Evolutionary conservation across 805 yeast genomes (phyloP), one percentile per base, ranked within the genome.

Genomic region (Saccharomycopsis javanensis): DNA sequence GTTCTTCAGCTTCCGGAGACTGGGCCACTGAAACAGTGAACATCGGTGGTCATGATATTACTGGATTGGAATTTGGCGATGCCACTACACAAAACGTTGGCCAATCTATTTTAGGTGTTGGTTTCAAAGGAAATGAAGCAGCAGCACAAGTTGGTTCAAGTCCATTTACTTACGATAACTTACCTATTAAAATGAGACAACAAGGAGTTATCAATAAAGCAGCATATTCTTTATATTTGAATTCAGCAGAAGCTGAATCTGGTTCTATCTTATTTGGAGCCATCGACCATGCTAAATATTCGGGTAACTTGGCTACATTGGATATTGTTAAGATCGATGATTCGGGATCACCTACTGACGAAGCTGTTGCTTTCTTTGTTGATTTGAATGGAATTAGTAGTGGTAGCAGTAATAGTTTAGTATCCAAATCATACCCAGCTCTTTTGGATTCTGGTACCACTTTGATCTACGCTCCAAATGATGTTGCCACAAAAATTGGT

Each of bases 91-190:
- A 50, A 45, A 65, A 58, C 16, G 55, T 53, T 30, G 55, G 57
- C n/a, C 48, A 57, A 50, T 90, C 94, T 57, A 91, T 88, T 27
- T 69, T 87, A 35, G 90, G 91, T 33, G 80, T 87, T 61, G 92
- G 94, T 8, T 73, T 85, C 55, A 71, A 79, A 3, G 86, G 82
- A 10, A 74, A 86, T 56, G 96, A 89, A 68, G 74, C 79, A 3
- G 10, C 59, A 27, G 30, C 55, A 37, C 86, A 81, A 13, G 74
- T 86, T 56, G 96, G 89, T 68, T 73, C 79, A 2, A 84, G 90
- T 0, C n/a, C 56, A 34, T 51, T 51, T 55, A 50, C 55, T 5
- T 67, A 68, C 52, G 61, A 54, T 16, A 66, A 66, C 54, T 64
- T 67, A 23, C 68, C 78, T 10, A 55, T 62, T 31, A 57, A 60